These are phyloP conservation scores for Chalara sp. DNA, from an alignment of 2,329 filamentous ascomycete genomes.

Conservation along the genomic window DNA sequence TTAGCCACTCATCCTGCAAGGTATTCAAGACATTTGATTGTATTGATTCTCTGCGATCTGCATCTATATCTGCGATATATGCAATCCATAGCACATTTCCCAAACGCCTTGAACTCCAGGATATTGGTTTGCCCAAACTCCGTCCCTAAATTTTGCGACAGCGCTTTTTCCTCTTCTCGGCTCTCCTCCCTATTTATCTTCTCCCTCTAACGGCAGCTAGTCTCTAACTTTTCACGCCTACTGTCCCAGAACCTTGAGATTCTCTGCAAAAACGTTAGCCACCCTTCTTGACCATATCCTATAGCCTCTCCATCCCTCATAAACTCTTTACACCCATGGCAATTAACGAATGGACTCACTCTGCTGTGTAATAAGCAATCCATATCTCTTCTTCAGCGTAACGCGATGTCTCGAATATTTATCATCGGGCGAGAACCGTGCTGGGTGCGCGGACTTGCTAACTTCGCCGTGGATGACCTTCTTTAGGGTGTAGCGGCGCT, in stretches of 20 bases:
- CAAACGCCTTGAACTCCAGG: background rate
- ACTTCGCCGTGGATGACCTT: constrained; percentile 79
- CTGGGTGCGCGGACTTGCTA: constrained; percentile 93
- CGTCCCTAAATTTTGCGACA: no score
- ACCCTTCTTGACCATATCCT: constrained; percentile 14
- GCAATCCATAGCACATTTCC: background rate
- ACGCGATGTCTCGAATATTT: constrained; percentile 97
- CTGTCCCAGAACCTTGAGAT: constrained; percentile 36
- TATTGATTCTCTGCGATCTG: background rate
- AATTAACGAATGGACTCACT: constrained; percentile 32
- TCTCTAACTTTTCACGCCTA: constrained; percentile 13
- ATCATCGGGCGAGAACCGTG: constrained; percentile 95
- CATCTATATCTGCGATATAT: constrained; percentile 4
- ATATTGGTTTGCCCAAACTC: no score
- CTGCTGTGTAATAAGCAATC: constrained; percentile 78
- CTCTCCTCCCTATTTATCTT: background rate
- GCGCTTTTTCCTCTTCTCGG: background rate
- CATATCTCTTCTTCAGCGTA: constrained; percentile 89
- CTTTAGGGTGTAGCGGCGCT: constrained; percentile 91
- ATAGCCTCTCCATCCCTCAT: constrained; percentile 1
- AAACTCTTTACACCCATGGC: background rate
- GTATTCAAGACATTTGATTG: background rate
- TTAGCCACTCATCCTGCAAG: no score
- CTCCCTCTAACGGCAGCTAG: background rate
- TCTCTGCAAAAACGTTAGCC: constrained; percentile 26